Conservation (phyloP, 768 basidiomycete genomes). For the Xerocomus spinulosus region DNA sequence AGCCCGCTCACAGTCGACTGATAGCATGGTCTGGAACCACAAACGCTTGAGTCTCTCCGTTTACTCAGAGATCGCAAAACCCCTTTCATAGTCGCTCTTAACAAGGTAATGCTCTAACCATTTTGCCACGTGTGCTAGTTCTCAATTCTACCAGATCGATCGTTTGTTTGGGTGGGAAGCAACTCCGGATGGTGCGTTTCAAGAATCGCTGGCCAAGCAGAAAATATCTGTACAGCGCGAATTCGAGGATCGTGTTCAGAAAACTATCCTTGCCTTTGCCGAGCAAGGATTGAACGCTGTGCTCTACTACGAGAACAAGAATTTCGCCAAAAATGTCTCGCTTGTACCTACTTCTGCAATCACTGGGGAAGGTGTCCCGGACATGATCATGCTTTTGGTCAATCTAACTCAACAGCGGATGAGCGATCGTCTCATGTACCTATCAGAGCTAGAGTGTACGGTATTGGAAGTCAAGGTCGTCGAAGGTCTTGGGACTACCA, state of each 20-base stretch:
- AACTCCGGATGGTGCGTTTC: constrained; percentile 90
- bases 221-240: constrained; percentile 75
- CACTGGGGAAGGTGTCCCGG: constrained; percentile 96
- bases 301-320: constrained; percentile 98
- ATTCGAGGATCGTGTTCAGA: constrained; percentile 82
- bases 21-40: constrained; percentile 95
- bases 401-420: constrained; percentile 97
- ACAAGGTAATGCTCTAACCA: constrained; percentile 59
- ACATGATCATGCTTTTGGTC: constrained; percentile 98
- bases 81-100: constrained; percentile 97
- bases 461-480: constrained; percentile 98
- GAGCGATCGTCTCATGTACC: constrained; percentile 97
- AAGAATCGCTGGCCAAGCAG: constrained; percentile 84
- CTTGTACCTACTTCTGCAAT: constrained; percentile 97
- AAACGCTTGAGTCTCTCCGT: constrained; percentile 93
- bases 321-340: constrained; percentile 88
- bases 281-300: constrained; percentile 95
- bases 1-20: constrained; percentile 5
- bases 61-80: constrained; percentile 90
- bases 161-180: constrained; percentile 94
- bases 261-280: constrained; percentile 91
- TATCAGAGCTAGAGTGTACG: constrained; percentile 95
- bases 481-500: constrained; percentile 95
- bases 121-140: constrained; percentile 1
- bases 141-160: constrained; percentile 68